Evolutionary conservation across 768 basidiomycete genomes (phyloP), one percentile per base, ranked within the genome.

Genomic region (Tephrocybe sp.): DNA sequence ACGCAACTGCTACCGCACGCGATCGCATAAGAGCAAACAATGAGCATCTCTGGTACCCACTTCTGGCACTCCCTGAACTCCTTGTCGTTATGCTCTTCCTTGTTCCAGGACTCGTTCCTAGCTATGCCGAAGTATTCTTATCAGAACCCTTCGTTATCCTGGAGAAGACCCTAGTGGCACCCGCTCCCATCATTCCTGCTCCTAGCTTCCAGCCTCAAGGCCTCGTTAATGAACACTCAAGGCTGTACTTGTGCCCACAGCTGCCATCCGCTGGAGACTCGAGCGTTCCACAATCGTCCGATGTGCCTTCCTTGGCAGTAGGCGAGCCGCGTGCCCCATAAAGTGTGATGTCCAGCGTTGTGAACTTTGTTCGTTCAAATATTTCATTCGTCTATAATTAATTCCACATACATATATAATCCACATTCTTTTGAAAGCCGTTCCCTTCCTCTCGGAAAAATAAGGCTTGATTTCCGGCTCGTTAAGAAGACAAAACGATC

Each of bases 1-100:
- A 10, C 11, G 42, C 15, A 18, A 13, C n/a, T 7, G 33, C 49
- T 3, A 50, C 49, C 16, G 49, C 42, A 29, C 9, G 5, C 15
- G 49, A 50, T 24, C 41, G 49, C 8, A 27, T 19, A 3, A 29
- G 49, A 21, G 42, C 41, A 7, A 50, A 43, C 42, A 50, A 50
- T 27, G 49, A 50, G 11, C 49, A 50, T 25, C 36, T 50, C 16
- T 50, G 49, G 49, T 50, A 50, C 21, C 49, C 49, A 3, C 36
- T 50, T 25, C 12, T 43, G 15, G 49, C 18, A 3, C 36, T 50
- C 4, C 49, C 49, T 3, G 49, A 50, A 16, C 33, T 44, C 18
- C 49, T 50, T n/a, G 21, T 16, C 7, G 49, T 50, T 21, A 23
- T 50, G 36, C 19, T 50, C 11, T 50, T 50, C 19, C 24, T 24